Base-by-base conservation (phyloP, 805 yeast genomes). In the Blastobotrys muscicola region DNA sequence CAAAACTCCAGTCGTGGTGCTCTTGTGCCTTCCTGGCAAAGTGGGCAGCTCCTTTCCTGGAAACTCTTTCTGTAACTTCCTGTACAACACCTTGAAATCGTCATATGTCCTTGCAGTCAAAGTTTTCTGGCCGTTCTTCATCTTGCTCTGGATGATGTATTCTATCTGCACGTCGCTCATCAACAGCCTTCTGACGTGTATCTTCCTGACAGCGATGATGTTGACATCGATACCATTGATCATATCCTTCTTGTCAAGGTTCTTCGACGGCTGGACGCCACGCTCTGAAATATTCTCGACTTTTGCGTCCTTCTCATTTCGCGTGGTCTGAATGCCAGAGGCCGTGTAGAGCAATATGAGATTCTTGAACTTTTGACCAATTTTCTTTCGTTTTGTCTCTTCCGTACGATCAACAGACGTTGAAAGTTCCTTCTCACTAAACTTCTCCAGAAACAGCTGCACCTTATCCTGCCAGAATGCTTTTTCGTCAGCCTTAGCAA, bases 391-490 rank as follows among this genome's bases (percentile, higher is more conserved):
- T 55, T 92, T 81, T 2, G 86, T 76, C n/a, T 75, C 66, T 48
- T 82, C 85, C 11, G 78, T 81, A 29, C 96, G 68, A 52, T 85
- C 95, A 35, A 75, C 75, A 20, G 89, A 74, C 45, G 78, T 74
- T 49, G 87, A 78, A 40, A 90, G 76, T 36, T 77, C 75, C 58
- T 85, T 77, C 14, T 71, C 64, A 60, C 84, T 81, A 65, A 92
- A 80, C 44, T 80, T 74, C 57, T 87, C 94, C 55, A 82, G 75
- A 55, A 89, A 85, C 20, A 80, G 79, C 62, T 89, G 96, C 0
- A 87, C 79, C 39, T 81, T 80, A 38, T 67, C 69, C 41, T 76
- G 75, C 96, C 97, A 90, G 55, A 90, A 85, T 41, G 76, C 76
- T 36, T 73, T 72, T 36, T 74, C 70, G 34, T 71, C 64, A 0